Base-by-base conservation (phyloP, 2,329 filamentous ascomycete genomes). In the Nigrospora oryzae region DNA sequence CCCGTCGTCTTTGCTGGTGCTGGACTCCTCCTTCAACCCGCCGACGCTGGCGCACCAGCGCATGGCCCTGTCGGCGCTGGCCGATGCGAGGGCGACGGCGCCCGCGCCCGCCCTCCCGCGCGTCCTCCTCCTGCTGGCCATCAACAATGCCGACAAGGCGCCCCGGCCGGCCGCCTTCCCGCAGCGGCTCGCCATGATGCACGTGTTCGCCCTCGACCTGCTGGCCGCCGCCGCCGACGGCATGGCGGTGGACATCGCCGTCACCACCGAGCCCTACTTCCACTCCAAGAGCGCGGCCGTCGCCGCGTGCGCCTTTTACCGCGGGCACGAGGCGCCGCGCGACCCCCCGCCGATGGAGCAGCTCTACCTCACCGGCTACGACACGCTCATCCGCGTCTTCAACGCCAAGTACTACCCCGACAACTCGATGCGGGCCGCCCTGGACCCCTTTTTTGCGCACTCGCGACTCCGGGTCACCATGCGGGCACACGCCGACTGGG, bases 191-290 rank as follows among this genome's bases (percentile, higher is more conserved):
- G 72, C 73, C 6, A 80, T 91, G 71, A 89, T 91, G 83, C 74
- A 77, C 17, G 63, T 77, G 0, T 83, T 90, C 52, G 83, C 81
- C 3, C 60, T 66, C 40, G 82, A 84, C 1, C 53, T 79, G 30
- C 61, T 70, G 3, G 39, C 48, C 1, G 47, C 41, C 5, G 35
- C 30, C 11, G 38, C 15, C 34, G 10, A 28, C 4, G 54, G 50
- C 5, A 38, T 61, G 1, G 61, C 65, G 28, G 63, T 82, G 5
- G 86, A 90, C 52, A 73, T 91, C 34, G 85, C 74, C 2, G 71
- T 93, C 2, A 88, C 84, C 0, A 84, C 75, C 33, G 71, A 77
- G 54, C 83, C 86, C 0, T 89, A 83, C 58, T 93, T 91, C 55
- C 78, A 79, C 46, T 81, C 83, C 56, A 91, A 91, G 64, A 78